Evolutionary conservation across 805 yeast species (phyloP), one percentile per base, ranked within the genome.

Genomic region (Sugiyamaella mastotermitis): DNA sequence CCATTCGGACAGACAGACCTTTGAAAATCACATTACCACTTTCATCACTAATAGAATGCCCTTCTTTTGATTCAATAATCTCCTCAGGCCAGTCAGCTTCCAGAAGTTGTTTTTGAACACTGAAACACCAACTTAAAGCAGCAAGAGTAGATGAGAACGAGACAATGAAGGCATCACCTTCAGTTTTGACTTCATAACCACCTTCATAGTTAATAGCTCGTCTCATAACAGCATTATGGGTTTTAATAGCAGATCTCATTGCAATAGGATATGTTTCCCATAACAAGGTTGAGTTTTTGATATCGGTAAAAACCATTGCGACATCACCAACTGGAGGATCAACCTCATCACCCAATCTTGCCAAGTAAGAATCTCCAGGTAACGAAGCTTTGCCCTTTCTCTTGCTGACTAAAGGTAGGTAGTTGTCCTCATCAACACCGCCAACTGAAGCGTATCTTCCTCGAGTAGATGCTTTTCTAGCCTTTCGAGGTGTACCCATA

Each of bases 121-220:
- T 80, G 58, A 88, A 79, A 66, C 97, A 86, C 97, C 98, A 92
- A 25, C 86, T 68, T 45, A 92, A 66, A 0, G 97, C 97, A 14
- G 90, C 72, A 0, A 90, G 76, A 0, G 95, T 90, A 0, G 95
- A 80, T 0, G 96, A 95, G 60, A 92, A 92, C 9, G 97, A 85
- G 10, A 92, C 97, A 85, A 92, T 88, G 52, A 92, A 92, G 0
- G 98, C 95, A 69, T 92, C 99, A 56, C 99, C 99, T 76, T 92
- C 99, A 1, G 97, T 92, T 58, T 92, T 92, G 19, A 92, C 98
- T 59, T 92, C 99, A 57, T 92, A 92, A 2, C 98, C 99, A 24
- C 97, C 97, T 55, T 84, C 85, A 33, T 88, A 80, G 50, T 96
- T 74, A 46, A 92, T 64, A 49, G 86, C 94, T 35, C 97, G 74